A percentile compares a stretch with the other conserved stretches of the same genome.
Evolutionary conservation across 345 rosid genomes (phyloP).

Genomic region (Rhodomyrtus tomentosa): DNA sequence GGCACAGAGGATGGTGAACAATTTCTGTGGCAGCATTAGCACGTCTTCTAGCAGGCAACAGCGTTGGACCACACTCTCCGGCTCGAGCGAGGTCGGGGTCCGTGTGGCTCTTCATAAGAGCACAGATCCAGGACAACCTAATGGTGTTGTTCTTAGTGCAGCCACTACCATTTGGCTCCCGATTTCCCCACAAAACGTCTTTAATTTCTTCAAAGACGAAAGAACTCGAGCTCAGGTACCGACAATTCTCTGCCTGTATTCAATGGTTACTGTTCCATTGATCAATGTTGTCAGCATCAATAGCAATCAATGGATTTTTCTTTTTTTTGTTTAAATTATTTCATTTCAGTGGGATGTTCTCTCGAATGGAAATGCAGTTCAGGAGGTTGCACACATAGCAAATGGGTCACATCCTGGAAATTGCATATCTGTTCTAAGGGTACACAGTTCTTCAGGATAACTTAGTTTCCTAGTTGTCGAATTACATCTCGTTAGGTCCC

Average conservation of each 20-base stretch:
- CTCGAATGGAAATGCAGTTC: constrained; percentile 70
- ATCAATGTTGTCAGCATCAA: neutral
- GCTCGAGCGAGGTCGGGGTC: constrained; percentile 54
- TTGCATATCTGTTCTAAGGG: constrained; percentile 90
- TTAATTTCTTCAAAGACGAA: constrained; percentile 86
- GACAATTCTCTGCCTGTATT: neutral
- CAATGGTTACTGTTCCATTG: neutral
- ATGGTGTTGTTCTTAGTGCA: constrained; percentile 80
- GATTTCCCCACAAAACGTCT: constrained; percentile 53
- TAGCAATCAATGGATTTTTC: neutral
- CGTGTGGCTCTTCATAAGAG: constrained; percentile 78
- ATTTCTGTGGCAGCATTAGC: constrained; percentile 70
- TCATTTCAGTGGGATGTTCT: constrained; percentile 85
- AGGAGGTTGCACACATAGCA: constrained; percentile 91
- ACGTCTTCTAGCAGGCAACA: constrained; percentile 50
- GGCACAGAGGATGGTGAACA: constrained; percentile 83
- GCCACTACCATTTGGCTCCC: constrained; percentile 96
- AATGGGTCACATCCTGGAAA: constrained; percentile 86
- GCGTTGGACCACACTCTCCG: constrained; percentile 54
- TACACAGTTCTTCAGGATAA: constrained; percentile 22
- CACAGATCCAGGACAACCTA: constrained; percentile 70
- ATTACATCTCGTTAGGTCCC: neutral
- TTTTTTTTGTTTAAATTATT: neutral
- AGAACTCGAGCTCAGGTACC: constrained; percentile 81
- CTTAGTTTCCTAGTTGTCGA: neutral